Evolutionary conservation across 768 basidiomycete genomes (phyloP).

Genomic region (Crepidotus variabilis): DNA sequence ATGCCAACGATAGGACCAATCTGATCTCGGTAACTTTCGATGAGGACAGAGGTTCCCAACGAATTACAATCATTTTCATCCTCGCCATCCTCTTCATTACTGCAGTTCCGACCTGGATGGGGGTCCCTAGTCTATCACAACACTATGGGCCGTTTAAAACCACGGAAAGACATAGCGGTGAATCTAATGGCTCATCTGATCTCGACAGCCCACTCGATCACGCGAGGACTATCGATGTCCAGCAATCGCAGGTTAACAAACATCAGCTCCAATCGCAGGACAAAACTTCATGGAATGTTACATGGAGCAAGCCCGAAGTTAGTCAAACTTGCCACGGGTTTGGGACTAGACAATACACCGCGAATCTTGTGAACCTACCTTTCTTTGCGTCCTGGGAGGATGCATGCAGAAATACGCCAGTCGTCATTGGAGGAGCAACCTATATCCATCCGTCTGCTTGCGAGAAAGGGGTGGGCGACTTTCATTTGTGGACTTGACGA

Average conservation of each 20-base stretch:
- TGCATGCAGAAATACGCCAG: slow-evolving; percentile 22
- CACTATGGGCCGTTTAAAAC: neutral
- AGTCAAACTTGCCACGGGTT: slow-evolving; percentile 23
- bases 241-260: neutral
- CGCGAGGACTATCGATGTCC: neutral
- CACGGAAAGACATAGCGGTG: neutral
- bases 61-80: slow-evolving; percentile 19
- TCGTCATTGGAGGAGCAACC: slow-evolving; percentile 22
- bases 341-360: slow-evolving; percentile 27
- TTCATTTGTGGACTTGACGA: neutral
- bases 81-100: slow-evolving; percentile 24
- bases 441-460: slow-evolving; percentile 22
- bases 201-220: neutral
- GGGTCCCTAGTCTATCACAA: slow-evolving; percentile 5
- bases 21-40: slow-evolving; percentile 32
- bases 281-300: slow-evolving; percentile 1
- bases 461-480: slow-evolving; percentile 22
- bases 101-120: slow-evolving; percentile 19
- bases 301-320: slow-evolving; percentile 23
- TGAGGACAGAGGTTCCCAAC: slow-evolving; percentile 27
- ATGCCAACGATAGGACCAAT: slow-evolving; percentile 33
- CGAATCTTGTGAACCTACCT: slow-evolving; percentile 22
- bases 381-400: slow-evolving; percentile 22
- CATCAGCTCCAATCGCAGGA: neutral
- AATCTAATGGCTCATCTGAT: neutral